phyloP scores from a whole-genome alignment of 176 grass and related monocot genomes.

The Bonia amplexicaulis region DNA sequence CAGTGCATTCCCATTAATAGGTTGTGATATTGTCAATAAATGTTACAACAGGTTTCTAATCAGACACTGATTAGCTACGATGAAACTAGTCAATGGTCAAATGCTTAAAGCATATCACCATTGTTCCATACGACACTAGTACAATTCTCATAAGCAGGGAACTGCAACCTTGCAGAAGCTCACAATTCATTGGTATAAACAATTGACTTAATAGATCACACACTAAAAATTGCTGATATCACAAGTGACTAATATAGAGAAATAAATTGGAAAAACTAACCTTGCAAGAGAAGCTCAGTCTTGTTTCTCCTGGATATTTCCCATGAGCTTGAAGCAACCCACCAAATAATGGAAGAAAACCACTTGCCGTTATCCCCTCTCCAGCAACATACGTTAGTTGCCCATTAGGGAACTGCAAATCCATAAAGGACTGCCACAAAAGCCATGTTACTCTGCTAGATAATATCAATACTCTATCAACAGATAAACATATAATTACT shows the following conservation, averaged over 20 bases:
- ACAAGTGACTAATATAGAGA: no score
- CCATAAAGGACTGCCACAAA: slow-evolving; percentile 82
- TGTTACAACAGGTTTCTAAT: neutral
- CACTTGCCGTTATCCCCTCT: slow-evolving; percentile 77
- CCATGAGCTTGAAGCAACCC: slow-evolving; percentile 93
- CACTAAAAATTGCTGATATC: no score
- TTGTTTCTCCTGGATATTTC: slow-evolving; percentile 84
- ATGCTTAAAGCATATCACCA: neutral
- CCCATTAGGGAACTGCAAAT: slow-evolving; percentile 95
- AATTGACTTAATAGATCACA: no score
- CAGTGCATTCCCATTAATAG: neutral
- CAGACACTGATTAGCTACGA: neutral
- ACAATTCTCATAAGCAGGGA: no score
- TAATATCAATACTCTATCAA: neutral
- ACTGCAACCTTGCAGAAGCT: no score
- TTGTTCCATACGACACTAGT: neutral
- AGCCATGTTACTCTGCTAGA: neutral
- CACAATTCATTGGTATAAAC: no score
- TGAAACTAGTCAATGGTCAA: neutral
- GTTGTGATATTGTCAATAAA: neutral
- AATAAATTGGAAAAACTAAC: slow-evolving; percentile 38
- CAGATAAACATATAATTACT: neutral
- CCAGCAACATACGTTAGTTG: slow-evolving; percentile 88
- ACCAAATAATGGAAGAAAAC: slow-evolving; percentile 76
- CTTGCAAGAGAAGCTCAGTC: slow-evolving; percentile 84